Conservation (phyloP, 805 yeast genomes). For the Sungouiozyma ichnusensis region DNA sequence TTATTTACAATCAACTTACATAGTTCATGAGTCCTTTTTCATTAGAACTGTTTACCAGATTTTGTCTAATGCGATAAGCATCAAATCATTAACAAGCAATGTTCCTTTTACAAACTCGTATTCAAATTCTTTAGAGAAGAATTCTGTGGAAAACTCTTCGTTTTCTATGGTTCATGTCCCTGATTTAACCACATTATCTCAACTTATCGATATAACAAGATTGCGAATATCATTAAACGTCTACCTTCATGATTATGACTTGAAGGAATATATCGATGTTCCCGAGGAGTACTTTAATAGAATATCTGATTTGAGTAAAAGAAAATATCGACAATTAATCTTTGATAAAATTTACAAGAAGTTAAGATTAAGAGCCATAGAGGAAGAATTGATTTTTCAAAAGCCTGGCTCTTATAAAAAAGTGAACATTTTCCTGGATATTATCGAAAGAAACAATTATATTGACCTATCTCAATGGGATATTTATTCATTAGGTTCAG, state of each 20-base stretch:
- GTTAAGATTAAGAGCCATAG: conserved; percentile 33
- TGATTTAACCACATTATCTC: conserved; percentile 44
- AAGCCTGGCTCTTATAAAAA: conserved; percentile 45
- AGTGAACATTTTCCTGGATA: conserved; percentile 35
- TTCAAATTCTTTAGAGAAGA: conserved; percentile 6
- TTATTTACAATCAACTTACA: conserved; percentile 49
- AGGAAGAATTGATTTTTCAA: conserved; percentile 40
- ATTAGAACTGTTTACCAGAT: conserved; percentile 68
- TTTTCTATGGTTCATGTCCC: conserved; percentile 33
- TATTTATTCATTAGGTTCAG: conserved; percentile 35
- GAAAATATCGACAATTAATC: conserved; percentile 30
- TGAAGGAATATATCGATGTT: conserved; percentile 39
- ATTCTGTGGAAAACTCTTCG: conserved; percentile 6
- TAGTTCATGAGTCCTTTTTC: conserved; percentile 90
- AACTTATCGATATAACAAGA: conserved; percentile 60
- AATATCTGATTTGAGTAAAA: conserved; percentile 20
- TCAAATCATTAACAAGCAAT: conserved; percentile 31
- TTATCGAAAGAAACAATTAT: conserved; percentile 45
- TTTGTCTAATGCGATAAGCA: conserved; percentile 48
- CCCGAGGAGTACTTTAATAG: conserved; percentile 32
- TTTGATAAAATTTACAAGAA: conserved; percentile 45
- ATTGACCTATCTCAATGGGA: conserved; percentile 59
- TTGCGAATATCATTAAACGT: conserved; percentile 68
- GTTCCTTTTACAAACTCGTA: conserved; percentile 1
- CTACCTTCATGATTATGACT: conserved; percentile 54